These are phyloP conservation scores for Thymus quinquecostatus DNA, from an alignment of 257 asterid species.

Conservation along the genomic window DNA sequence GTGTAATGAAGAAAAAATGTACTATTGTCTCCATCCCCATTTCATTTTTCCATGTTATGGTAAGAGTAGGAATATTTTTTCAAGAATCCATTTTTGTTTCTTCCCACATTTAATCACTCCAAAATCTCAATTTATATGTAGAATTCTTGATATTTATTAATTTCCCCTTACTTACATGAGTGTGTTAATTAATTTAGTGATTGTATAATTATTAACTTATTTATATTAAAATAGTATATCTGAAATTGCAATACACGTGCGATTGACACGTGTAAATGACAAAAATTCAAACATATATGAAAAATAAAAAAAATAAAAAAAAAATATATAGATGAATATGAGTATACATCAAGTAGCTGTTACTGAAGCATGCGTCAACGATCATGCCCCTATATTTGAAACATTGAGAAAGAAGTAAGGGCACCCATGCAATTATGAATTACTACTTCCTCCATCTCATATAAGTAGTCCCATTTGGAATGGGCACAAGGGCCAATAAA, in stretches of 20 bases:
- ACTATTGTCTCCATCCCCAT: conserved; percentile 3
- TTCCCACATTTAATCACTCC: conserved; percentile 21
- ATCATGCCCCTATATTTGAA: conserved; percentile 36
- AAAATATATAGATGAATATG: neutral
- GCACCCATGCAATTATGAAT: conserved; percentile 44
- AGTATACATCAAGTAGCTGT: neutral
- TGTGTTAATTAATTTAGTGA: neutral
- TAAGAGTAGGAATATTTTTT: conserved; percentile 22
- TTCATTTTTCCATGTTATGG: conserved; percentile 5
- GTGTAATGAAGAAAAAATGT: conserved; percentile 28
- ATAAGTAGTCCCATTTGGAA: too few species aligned
- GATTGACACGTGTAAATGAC: neutral
- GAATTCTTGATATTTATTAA: neutral
- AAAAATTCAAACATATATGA: neutral
- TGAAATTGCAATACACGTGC: neutral
- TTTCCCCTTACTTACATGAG: neutral
- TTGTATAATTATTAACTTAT: neutral
- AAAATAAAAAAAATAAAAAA: neutral
- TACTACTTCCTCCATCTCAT: too few species aligned
- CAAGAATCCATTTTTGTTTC: conserved; percentile 3
- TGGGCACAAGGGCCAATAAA: too few species aligned
- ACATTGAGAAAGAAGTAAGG: conserved; percentile 40
- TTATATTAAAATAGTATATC: neutral
- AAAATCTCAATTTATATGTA: neutral
- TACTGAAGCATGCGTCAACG: conserved; percentile 32